phyloP scores from a whole-genome alignment of 352 stramenopile genomes.

The Globisporangium splendens region DNA sequence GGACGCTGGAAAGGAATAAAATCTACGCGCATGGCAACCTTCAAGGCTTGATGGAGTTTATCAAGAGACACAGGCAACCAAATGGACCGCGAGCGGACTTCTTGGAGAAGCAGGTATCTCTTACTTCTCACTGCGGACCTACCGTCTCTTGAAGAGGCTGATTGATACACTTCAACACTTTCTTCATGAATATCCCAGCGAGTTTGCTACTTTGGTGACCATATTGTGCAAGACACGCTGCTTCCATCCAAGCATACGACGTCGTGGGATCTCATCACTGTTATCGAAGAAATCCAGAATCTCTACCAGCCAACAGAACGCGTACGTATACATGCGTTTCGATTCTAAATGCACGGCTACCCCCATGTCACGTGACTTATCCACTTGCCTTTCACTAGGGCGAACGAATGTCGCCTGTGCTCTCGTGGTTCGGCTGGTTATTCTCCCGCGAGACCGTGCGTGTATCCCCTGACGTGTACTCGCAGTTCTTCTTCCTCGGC shows the following conservation, averaged over 20 bases:
- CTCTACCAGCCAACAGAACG: slow-evolving; percentile 30
- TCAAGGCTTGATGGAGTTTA: slow-evolving; percentile 14
- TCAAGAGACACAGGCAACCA: neutral
- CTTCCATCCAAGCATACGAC: slow-evolving; percentile 25
- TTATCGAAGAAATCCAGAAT: slow-evolving; percentile 48
- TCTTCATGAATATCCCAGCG: slow-evolving; percentile 13
- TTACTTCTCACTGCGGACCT: neutral
- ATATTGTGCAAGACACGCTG: slow-evolving; percentile 43
- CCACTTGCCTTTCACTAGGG: neutral
- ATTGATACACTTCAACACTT: neutral
- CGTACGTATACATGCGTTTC: slow-evolving; percentile 10
- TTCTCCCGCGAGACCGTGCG: slow-evolving; percentile 17
- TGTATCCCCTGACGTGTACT: slow-evolving; percentile 24
- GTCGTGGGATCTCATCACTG: slow-evolving; percentile 41
- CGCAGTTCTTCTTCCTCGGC: slow-evolving; percentile 54
- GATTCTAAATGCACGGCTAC: too few species aligned
- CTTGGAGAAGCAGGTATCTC: slow-evolving; percentile 10
- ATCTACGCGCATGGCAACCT: slow-evolving; percentile 49
- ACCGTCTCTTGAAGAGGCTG: neutral
- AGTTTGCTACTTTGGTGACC: slow-evolving; percentile 57
- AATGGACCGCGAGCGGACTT: neutral
- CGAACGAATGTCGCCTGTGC: slow-evolving; percentile 3
- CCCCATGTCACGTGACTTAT: too few species aligned
- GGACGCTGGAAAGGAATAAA: slow-evolving; percentile 25
- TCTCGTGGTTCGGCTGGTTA: slow-evolving; percentile 21